Evolutionary conservation across 257 asterid genomes (phyloP), one percentile per base, ranked within the genome.

Genomic region (Thymus quinquecostatus): DNA sequence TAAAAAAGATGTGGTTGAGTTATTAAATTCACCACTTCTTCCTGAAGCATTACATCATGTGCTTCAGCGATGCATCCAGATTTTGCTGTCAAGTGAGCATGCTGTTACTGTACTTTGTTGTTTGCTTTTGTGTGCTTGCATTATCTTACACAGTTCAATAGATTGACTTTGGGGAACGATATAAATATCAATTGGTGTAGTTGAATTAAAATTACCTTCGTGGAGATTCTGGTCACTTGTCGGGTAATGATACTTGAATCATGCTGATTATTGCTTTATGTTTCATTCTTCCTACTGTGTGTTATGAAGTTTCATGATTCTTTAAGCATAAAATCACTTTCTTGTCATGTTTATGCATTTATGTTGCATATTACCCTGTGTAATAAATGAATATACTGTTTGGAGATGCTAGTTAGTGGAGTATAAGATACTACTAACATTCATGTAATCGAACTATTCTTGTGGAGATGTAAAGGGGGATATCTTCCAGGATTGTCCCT

Each of bases 31-130:
- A 6, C 75, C 88, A 27, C 72, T 34, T 77, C 82, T 87, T 69
- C 66, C 79, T 45, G 95, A 87, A 54, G 88, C 88, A 66, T 70
- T 95, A 54, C 84, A 78, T 69, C 7, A 77, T 34, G 86, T 88
- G 76, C 87, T 89, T 64, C 82, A 76, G 33, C 84, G 92, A 80
- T 95, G 98, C 86, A 69, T 77, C 60, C 79, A 53, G 41, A 75
- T 80, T 67, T 83, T 94, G 77, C 75, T 81, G 74, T 78, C 92
- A 67, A 77, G 99, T 89, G 80, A 86, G 92, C 70, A 8, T 72
- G 68, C 73, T 72, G 61, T 77, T 72, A 27, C 63, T 73, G 34
- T 7, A 4, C 34, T 7, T 73, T 59, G 5, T 56, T 10, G 10
- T 21, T 55, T 55, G 6, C 58, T 30, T 40, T 43, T 65, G 41